A percentile compares a stretch with the other conserved stretches of the same genome.
Evolutionary conservation across 768 basidiomycete genomes (phyloP).

Genomic region (Lactarius akahatsu): DNA sequence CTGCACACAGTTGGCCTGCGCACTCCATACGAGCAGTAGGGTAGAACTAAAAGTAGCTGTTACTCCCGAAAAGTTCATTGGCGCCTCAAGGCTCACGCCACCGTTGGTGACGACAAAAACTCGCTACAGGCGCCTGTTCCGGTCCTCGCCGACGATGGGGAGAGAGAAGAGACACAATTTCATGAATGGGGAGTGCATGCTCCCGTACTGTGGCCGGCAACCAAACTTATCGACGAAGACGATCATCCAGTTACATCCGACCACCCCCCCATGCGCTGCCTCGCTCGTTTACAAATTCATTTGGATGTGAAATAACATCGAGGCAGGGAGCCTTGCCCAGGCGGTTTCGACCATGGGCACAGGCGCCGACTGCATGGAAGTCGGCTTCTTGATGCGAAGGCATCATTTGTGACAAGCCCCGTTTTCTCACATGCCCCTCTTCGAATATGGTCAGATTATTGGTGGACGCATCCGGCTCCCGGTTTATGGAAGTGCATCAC

Average conservation of each 20-base stretch:
- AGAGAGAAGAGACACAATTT: neutral
- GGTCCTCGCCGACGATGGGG: neutral
- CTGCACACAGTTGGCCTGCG: neutral
- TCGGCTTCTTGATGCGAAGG: constrained; percentile 9
- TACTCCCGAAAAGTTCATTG: neutral
- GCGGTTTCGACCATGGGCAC: neutral
- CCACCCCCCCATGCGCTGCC: constrained; percentile 1
- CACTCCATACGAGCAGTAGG: neutral
- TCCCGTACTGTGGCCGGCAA: constrained; percentile 1
- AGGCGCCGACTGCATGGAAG: constrained; percentile 5
- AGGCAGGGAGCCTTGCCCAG: neutral
- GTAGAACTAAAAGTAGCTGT: neutral
- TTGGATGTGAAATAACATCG: constrained; percentile 5
- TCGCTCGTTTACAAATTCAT: neutral
- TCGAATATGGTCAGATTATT: constrained; percentile 2
- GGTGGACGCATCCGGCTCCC: neutral
- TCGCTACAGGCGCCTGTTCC: constrained; percentile 16
- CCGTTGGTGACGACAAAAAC: constrained; percentile 11
- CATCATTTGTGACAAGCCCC: neutral
- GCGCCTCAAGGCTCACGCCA: constrained; percentile 16
- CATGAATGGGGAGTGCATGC: neutral
- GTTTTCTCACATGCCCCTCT: neutral
- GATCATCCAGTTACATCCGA: constrained; percentile 7
- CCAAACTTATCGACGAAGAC: neutral
- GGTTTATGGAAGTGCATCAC: neutral